These are phyloP conservation scores for Tolypocladium tundrense DNA, from an alignment of 2,329 filamentous ascomycete species.

Conservation along the genomic window DNA sequence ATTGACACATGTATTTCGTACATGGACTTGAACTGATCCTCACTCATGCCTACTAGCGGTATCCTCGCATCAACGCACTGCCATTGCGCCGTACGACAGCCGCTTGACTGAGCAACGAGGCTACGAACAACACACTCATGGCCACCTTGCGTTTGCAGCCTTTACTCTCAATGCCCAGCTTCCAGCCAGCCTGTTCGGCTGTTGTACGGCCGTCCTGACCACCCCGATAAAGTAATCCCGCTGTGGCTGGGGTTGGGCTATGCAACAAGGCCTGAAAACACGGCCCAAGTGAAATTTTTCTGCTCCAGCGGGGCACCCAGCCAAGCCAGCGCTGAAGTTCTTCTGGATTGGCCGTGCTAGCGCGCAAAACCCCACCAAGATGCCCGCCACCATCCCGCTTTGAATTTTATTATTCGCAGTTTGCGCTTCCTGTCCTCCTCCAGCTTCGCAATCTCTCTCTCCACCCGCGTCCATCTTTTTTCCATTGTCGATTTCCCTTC, in stretches of 20 bases:
- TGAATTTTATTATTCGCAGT: background rate
- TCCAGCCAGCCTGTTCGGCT: background rate
- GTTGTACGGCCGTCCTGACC: no score
- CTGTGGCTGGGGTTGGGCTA: no score
- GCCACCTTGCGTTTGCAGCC: no score
- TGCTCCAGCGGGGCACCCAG: background rate
- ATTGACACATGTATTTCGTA: no score
- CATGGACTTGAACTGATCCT: no score
- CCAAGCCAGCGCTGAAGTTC: background rate
- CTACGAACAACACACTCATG: no score
- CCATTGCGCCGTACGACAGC: background rate
- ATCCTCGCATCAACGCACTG: background rate
- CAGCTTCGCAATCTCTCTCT: background rate
- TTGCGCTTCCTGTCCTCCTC: background rate
- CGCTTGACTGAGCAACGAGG: background rate
- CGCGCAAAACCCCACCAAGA: background rate
- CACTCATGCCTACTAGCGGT: background rate
- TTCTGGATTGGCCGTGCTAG: background rate
- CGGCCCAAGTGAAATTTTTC: background rate
- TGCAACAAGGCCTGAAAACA: no score
- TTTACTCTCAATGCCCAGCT: background rate
- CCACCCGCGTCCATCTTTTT: conserved; percentile 5
- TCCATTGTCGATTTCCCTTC: conserved; percentile 6
- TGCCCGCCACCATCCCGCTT: background rate
- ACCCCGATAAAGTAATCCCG: background rate